phyloP scores from a whole-genome alignment of 192 early-diverging fungal genomes.

The Backusella tuberculispora region DNA sequence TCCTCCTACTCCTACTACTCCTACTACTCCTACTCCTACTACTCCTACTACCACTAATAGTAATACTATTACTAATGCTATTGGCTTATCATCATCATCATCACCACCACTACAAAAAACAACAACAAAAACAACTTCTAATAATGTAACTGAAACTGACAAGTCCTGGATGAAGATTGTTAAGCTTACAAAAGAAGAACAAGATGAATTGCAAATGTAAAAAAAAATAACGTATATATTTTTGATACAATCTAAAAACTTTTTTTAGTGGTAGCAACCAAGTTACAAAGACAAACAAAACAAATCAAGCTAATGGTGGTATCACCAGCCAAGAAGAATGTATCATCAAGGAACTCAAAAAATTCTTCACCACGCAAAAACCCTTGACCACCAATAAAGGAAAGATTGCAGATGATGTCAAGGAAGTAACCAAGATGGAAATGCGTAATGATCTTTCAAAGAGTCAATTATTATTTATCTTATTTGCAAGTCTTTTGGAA shows the following conservation, averaged over 20 bases:
- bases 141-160: conserved; percentile 30
- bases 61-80: too few species aligned
- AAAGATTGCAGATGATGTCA: conserved; percentile 63
- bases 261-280: background rate
- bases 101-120: background rate
- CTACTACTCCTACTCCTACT: too few species aligned
- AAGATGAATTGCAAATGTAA: conserved; percentile 49
- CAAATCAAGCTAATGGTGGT: background rate
- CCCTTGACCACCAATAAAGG: conserved; percentile 25
- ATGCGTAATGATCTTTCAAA: conserved; percentile 84
- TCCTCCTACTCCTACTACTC: too few species aligned
- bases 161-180: conserved; percentile 68
- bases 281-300: background rate
- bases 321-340: conserved; percentile 45
- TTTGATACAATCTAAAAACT: background rate
- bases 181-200: conserved; percentile 63
- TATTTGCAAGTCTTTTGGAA: conserved; percentile 64
- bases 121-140: background rate
- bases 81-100: too few species aligned
- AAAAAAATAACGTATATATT: conserved; percentile 8
- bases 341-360: conserved; percentile 59
- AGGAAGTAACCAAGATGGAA: conserved; percentile 84
- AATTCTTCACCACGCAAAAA: conserved; percentile 44
- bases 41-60: too few species aligned
- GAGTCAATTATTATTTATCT: conserved; percentile 71